Evolutionary conservation across 352 stramenopile genomes (phyloP).

Genomic region (Aphanomyces euteiches): DNA sequence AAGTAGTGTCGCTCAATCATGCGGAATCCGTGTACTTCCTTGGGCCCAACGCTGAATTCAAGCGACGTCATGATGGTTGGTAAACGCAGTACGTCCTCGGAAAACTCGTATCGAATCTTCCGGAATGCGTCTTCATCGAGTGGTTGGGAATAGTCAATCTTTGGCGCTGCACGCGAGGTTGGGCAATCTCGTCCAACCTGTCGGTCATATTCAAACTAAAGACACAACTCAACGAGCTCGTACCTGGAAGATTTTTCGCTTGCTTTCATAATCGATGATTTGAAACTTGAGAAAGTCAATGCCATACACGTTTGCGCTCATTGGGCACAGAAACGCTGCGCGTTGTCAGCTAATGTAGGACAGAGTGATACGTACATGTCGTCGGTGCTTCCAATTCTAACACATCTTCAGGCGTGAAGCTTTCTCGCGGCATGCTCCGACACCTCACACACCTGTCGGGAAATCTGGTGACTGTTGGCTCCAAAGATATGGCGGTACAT

Average conservation of each 20-base stretch:
- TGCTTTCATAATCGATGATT: slow-evolving; percentile 94
- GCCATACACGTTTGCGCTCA: slow-evolving; percentile 91
- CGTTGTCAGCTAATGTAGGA: neutral
- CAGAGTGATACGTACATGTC: slow-evolving; percentile 42
- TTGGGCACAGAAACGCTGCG: slow-evolving; percentile 89
- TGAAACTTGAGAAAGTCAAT: slow-evolving; percentile 95
- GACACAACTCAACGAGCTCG: slow-evolving; percentile 16
- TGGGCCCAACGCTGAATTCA: slow-evolving; percentile 89
- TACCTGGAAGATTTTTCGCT: slow-evolving; percentile 94
- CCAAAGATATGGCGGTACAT: neutral
- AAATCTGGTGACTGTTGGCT: neutral
- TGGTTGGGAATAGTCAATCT: slow-evolving; percentile 79
- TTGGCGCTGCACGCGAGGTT: slow-evolving; percentile 51
- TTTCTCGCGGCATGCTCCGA: slow-evolving; percentile 54
- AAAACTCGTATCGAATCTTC: slow-evolving; percentile 95
- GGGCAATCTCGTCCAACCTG: slow-evolving; percentile 43
- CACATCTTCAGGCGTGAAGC: slow-evolving; percentile 80
- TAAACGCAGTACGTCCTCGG: slow-evolving; percentile 88
- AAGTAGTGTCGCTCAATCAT: slow-evolving; percentile 98
- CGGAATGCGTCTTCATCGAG: slow-evolving; percentile 87
- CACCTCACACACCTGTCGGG: neutral
- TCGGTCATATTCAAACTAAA: slow-evolving; percentile 29
- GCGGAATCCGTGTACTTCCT: slow-evolving; percentile 87
- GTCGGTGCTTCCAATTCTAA: slow-evolving; percentile 75
- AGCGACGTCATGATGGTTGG: slow-evolving; percentile 87